Conservation (phyloP, 768 basidiomycete genomes). For the Cubamyces sp. region DNA sequence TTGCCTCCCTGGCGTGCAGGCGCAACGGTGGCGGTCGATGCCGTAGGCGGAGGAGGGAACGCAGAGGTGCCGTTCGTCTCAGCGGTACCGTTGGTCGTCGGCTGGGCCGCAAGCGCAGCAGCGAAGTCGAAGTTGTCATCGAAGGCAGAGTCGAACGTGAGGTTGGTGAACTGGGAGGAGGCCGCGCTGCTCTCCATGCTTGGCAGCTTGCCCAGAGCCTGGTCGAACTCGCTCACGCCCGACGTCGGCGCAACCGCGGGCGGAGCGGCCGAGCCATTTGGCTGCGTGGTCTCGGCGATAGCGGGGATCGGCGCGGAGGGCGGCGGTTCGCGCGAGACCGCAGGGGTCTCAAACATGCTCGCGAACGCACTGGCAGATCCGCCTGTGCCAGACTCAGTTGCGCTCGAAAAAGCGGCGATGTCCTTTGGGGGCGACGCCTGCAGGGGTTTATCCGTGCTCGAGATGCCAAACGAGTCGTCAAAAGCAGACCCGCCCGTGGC, state of each 20-base stretch:
- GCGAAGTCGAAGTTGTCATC: conserved; percentile 73
- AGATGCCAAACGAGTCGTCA: conserved; percentile 60
- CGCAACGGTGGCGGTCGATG: conserved; percentile 15
- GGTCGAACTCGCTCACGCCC: conserved; percentile 69
- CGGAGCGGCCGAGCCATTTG: conserved; percentile 24
- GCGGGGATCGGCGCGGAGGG: conserved; percentile 23
- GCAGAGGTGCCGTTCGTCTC: conserved; percentile 19
- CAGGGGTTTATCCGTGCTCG: conserved; percentile 1
- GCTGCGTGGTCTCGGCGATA: conserved; percentile 14
- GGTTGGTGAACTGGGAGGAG: conserved; percentile 42
- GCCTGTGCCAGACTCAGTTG: conserved; percentile 23
- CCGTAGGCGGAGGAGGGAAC: conserved; percentile 16
- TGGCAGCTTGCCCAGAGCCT: conserved; percentile 63
- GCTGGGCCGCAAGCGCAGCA: conserved; percentile 37
- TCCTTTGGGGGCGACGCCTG: conserved; percentile 3
- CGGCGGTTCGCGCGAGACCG: conserved; percentile 16
- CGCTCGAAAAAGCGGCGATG: conserved; percentile 24
- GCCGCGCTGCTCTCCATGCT: conserved; percentile 37
- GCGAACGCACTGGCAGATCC: conserved; percentile 25
- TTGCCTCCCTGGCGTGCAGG: conserved; percentile 22
- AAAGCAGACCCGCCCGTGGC: conserved; percentile 43
- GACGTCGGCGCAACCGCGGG: conserved; percentile 21
- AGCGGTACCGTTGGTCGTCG: conserved; percentile 37
- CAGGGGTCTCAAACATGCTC: conserved; percentile 23
- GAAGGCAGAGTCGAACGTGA: conserved; percentile 68